Base-by-base conservation (phyloP, 371 early-diverging fungal species). In the Mucor mucedo region DNA sequence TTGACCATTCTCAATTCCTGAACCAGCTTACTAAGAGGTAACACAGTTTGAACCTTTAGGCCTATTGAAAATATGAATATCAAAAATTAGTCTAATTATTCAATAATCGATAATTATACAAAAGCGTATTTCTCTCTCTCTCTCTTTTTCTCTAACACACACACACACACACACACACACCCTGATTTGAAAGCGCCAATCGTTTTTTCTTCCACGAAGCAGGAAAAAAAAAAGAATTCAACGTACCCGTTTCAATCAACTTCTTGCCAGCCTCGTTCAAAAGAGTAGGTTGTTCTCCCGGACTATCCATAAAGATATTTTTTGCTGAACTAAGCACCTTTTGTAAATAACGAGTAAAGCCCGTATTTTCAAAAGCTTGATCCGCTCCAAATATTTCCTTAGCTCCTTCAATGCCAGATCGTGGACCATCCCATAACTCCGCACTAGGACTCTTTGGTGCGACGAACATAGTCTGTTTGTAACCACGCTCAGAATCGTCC, bases 361-460 rank as follows among this genome's bases (percentile, higher is more conserved):
- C 52, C n/a, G 70, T 53, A 50, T 71, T 80, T 7, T 80, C 77
- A 68, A 68, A 77, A 10, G 77, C 80, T 80, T 95, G 90, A 66
- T 95, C 94, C 0, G 94, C 94, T n/a, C 91, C 93, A 83, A 95
- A 96, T 11, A 87, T 57, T 39, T 84, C 79, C 39, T 83, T 82
- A 0, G 91, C 95, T 4, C 90, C 93, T 16, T 92, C 90, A 3
- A 93, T 53, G 3, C 97, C 97, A 21, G 93, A 88, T 38, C 93
- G 78, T 33, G 95, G 91, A 8, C 98, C 98, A 66, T 95, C 96
- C 98, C 98, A 98, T 58, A 92, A 77, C 69, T 95, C 95, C 41
- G 84, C 80, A 14, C 87, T 69, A 30, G 84, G 80, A 58, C 88
- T 89, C 64, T 89, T 86, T 2, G 93, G 90, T 27, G 83, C 83